Evolutionary conservation across 805 yeast species (phyloP).

Genomic region (Saccharomycopsis fermentans): DNA sequence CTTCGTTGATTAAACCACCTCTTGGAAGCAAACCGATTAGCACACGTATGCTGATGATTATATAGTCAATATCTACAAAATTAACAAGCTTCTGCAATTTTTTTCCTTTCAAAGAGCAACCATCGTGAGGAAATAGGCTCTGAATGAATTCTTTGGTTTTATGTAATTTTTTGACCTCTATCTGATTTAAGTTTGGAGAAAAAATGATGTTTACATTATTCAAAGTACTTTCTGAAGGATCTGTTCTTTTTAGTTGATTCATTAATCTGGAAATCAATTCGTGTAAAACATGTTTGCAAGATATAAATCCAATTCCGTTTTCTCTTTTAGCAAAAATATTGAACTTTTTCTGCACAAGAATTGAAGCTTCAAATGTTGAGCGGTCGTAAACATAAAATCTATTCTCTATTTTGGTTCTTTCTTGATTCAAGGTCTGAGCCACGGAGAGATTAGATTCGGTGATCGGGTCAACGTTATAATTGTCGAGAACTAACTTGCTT

Average conservation of each 20-base stretch:
- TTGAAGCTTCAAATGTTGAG: not conserved
- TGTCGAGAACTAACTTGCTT: not conserved
- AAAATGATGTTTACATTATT: slow-evolving; percentile 1
- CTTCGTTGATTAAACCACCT: slow-evolving; percentile 8
- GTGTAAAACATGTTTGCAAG: slow-evolving; percentile 7
- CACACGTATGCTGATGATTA: slow-evolving; percentile 4
- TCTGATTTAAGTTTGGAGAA: slow-evolving; percentile 9
- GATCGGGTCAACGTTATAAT: not conserved
- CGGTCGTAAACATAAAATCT: slow-evolving; percentile 8
- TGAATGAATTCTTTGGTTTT: slow-evolving; percentile 5
- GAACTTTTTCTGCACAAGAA: not conserved
- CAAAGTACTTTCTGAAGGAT: not conserved
- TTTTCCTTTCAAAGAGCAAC: slow-evolving; percentile 11
- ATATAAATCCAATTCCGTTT: not conserved
- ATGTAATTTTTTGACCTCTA: not conserved
- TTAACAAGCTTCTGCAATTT: not conserved
- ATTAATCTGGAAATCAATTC: not conserved
- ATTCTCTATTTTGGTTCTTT: not conserved
- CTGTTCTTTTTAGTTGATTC: not conserved
- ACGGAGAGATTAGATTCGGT: not conserved
- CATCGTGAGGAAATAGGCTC: slow-evolving; percentile 14
- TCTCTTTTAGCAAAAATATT: slow-evolving; percentile 7
- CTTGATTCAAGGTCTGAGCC: slow-evolving; percentile 3
- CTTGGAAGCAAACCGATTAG: slow-evolving; percentile 5
- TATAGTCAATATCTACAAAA: not conserved